Evolutionary conservation across 2,329 filamentous ascomycete genomes (phyloP).

Genomic region (Colletotrichum simmondsii): DNA sequence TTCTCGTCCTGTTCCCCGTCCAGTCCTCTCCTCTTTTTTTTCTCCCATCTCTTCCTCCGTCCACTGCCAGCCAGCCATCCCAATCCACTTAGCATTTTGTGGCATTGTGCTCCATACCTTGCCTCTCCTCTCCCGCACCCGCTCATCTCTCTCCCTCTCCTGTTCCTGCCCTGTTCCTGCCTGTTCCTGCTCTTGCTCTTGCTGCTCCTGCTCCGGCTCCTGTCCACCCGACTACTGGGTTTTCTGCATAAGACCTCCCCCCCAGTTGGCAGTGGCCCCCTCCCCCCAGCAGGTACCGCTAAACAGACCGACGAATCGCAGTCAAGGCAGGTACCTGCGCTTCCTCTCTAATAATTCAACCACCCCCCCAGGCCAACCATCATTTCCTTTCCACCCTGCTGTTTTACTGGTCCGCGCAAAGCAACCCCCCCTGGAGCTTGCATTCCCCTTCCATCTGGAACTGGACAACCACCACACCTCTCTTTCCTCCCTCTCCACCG

Average conservation of each 20-base stretch:
- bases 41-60: background rate
- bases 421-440: constrained; percentile 37
- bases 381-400: constrained; percentile 35
- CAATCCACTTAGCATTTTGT: background rate
- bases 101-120: constrained; percentile 5
- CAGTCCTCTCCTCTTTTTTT: background rate
- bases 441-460: constrained; percentile 36
- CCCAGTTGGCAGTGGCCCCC: background rate
- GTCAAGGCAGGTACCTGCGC: constrained; percentile 17
- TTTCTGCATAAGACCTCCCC: constrained; percentile 26
- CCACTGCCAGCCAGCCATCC: background rate
- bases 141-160: background rate
- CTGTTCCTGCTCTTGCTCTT: constrained; percentile 11
- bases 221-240: constrained; percentile 30
- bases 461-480: constrained; percentile 34
- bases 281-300: constrained; percentile 10
- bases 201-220: constrained; percentile 10
- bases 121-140: background rate
- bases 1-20: constrained; percentile 2
- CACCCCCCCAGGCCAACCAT: constrained; percentile 30
- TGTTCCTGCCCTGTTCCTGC: constrained; percentile 8
- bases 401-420: constrained; percentile 36
- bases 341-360: constrained; percentile 25
- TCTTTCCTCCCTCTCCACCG: constrained; percentile 35
- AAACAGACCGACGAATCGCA: background rate